These are phyloP conservation scores for Trichoderma sp. DNA, from an alignment of 2,329 filamentous ascomycete species.

Conservation along the genomic window DNA sequence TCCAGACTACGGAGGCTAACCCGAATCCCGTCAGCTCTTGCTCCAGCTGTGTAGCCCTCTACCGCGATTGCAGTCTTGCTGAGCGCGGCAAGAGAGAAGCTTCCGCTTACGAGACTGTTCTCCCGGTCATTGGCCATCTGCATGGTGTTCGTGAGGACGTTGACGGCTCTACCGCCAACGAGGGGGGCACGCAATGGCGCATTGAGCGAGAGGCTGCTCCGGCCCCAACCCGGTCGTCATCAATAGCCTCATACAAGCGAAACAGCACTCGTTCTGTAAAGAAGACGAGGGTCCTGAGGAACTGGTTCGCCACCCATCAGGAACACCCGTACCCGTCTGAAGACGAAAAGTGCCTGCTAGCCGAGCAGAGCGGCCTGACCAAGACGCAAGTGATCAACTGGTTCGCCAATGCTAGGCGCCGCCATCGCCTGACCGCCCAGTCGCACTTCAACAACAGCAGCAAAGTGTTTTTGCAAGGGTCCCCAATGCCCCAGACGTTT, in stretches of 20 bases:
- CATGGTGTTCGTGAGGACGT: conserved; percentile 51
- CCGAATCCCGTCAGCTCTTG: conserved; percentile 53
- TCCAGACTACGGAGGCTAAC: conserved; percentile 51
- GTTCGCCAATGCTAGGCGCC: conserved; percentile 55
- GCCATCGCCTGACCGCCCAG: conserved; percentile 45
- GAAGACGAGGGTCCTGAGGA: conserved; percentile 49
- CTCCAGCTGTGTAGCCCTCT: conserved; percentile 54
- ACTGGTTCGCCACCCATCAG: conserved; percentile 51
- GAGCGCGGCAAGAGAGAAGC: conserved; percentile 48
- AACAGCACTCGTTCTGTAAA: conserved; percentile 47
- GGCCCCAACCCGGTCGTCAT: conserved; percentile 20
- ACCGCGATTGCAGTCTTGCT: conserved; percentile 53
- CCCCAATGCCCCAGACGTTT: conserved; percentile 46
- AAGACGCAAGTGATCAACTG: conserved; percentile 51
- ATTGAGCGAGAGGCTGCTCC: neutral
- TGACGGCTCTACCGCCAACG: conserved; percentile 13
- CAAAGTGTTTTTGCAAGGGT: conserved; percentile 43
- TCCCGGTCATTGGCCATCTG: conserved; percentile 52
- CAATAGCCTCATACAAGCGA: conserved; percentile 37
- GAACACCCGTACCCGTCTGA: conserved; percentile 53
- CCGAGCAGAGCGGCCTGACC: conserved; percentile 49
- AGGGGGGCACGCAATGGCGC: conserved; percentile 17
- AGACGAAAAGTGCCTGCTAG: conserved; percentile 47
- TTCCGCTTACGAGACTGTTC: conserved; percentile 50
- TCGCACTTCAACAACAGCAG: conserved; percentile 35